Base-by-base conservation (phyloP, 192 early-diverging fungal genomes). In the Dimargaris verticillata region DNA sequence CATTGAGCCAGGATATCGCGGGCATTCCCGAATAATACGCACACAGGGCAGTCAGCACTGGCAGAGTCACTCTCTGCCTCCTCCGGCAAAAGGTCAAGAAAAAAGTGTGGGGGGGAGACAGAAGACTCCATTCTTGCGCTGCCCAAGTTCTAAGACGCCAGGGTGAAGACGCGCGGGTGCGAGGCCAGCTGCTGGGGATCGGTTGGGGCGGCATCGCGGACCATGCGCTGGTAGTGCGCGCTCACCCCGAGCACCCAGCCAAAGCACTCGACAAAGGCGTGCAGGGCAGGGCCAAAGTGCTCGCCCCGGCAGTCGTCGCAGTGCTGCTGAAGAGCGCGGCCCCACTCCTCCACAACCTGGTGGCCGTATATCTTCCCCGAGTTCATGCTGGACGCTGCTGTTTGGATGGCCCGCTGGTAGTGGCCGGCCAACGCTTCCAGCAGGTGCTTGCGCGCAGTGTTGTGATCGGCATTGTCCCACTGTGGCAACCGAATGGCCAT, bases 321-420 rank as follows among this genome's bases (percentile, higher is more conserved):
- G 38, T 58, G 55, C 18, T 60, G 65, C 43, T 65, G 65, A 26
- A 76, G 71, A 62, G 64, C 66, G 46, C 69, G 71, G 0, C 66
- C 86, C 95, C 95, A 98, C 65, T 89, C 86, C 33, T 75, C 80
- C 20, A 95, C 84, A 38, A 85, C 79, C 42, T 77, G 69, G 5
- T 83, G 77, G 53, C 86, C 87, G 68, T 82, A 93, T 41, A 91
- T 74, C 66, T 93, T 90, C 42, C 89, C 91, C 44, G 85, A 83
- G 52, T 77, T 78, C 22, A 91, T 66, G 61, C 85, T 83, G 43
- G 79, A 77, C 28, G 74, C 73, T 0, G 90, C 84, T 60, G 87
- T 82, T 46, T 71, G 73, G 57, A 91, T 82, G 13, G 90, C 84
- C 12, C 80, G 74, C 60, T 80, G 75, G 88, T 89, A 98, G 60